Percentiles rank a stretch among this genome's conserved stretches.
phyloP scores from a whole-genome alignment of 169 alveolate genomes.

The Fabrea salina region DNA sequence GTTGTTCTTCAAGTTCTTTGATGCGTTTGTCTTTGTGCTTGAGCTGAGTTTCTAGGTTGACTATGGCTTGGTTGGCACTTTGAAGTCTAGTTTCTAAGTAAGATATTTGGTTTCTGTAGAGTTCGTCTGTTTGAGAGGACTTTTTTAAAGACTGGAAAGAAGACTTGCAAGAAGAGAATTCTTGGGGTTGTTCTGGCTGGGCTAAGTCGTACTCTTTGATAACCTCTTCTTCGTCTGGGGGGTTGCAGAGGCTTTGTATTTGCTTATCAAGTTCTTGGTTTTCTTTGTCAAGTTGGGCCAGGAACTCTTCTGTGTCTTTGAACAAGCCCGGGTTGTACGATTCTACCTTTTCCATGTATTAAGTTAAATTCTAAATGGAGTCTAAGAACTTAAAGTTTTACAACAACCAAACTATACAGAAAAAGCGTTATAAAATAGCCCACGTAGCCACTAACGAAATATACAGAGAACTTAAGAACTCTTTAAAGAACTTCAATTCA shows the following conservation, averaged over 20 bases:
- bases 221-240: background rate
- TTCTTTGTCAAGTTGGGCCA: slow-evolving; percentile 23
- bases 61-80: background rate
- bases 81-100: slow-evolving; percentile 1
- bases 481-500: too few relatives aligned
- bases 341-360: too few relatives aligned
- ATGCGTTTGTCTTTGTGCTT: slow-evolving; percentile 1
- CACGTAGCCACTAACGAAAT: too few relatives aligned
- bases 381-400: too few relatives aligned
- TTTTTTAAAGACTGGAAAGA: background rate
- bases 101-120: background rate
- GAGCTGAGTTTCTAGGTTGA: background rate
- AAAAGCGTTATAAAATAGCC: too few relatives aligned
- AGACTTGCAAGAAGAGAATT: background rate
- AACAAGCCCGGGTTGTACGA: too few relatives aligned
- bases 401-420: too few relatives aligned
- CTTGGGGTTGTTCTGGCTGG: background rate
- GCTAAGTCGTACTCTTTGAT: slow-evolving; percentile 21
- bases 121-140: background rate
- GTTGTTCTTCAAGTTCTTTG: slow-evolving; percentile 3
- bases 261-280: slow-evolving; percentile 11
- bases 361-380: too few relatives aligned
- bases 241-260: background rate
- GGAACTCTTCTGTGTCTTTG: slow-evolving; percentile 1
- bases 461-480: too few relatives aligned